phyloP scores from a whole-genome alignment of 192 early-diverging fungal species.

The Coemansia pectinata region DNA sequence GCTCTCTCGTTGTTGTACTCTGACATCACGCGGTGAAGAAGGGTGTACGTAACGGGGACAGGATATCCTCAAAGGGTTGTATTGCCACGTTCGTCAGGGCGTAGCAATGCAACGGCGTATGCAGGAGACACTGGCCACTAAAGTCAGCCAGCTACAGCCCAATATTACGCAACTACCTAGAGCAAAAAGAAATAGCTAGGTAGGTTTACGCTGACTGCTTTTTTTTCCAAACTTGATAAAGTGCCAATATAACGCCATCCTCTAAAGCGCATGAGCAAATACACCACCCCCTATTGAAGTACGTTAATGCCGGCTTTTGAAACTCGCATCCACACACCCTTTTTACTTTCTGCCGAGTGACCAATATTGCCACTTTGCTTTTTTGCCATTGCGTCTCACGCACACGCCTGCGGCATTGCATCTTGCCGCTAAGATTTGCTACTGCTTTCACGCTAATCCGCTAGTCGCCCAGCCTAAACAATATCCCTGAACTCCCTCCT shows the following conservation, averaged over 20 bases:
- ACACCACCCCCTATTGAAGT: slow-evolving; percentile 3
- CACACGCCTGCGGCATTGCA: slow-evolving; percentile 6
- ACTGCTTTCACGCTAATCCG: slow-evolving; percentile 8
- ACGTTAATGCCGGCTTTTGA: not conserved
- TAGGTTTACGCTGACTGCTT: not conserved
- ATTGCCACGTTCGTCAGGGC: not conserved
- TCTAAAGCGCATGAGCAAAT: not conserved
- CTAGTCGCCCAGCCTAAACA: not conserved
- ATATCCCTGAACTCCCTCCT: not conserved
- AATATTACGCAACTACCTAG: not conserved
- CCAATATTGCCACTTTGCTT: not conserved
- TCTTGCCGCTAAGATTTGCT: not conserved
- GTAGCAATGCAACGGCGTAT: not conserved
- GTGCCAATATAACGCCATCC: slow-evolving; percentile 11
- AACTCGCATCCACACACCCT: not conserved
- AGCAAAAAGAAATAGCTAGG: not conserved
- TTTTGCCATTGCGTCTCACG: slow-evolving; percentile 1
- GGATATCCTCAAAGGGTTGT: not conserved
- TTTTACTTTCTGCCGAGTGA: not conserved
- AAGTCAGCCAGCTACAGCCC: not conserved
- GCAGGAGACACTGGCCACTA: not conserved
- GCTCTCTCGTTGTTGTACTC: not conserved
- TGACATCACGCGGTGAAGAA: not conserved
- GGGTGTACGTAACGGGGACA: not conserved
- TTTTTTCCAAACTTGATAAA: not conserved